A percentile compares a stretch with the other conserved stretches of the same genome.
phyloP scores from a whole-genome alignment of 192 early-diverging fungal genomes.

The Coemansia sp. region DNA sequence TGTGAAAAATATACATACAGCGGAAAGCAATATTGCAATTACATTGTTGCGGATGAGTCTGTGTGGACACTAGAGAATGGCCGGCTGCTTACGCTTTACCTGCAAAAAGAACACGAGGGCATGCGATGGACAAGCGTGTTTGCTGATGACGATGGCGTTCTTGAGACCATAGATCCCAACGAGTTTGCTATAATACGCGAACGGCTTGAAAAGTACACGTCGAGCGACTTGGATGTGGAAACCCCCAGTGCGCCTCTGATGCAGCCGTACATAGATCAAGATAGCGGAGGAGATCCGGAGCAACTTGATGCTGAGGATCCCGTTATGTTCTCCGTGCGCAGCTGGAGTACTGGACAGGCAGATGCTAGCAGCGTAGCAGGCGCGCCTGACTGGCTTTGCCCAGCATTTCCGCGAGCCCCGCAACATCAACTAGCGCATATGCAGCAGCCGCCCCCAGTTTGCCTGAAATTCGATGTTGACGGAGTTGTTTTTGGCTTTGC shows the following conservation, averaged over 20 bases:
- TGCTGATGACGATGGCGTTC: conserved; percentile 57
- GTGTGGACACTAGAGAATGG: conserved; percentile 69
- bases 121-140: conserved; percentile 71
- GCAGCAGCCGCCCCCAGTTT: conserved; percentile 53
- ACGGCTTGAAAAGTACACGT: conserved; percentile 63
- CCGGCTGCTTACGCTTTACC: conserved; percentile 59
- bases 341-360: conserved; percentile 37
- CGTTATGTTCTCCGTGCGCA: conserved; percentile 43
- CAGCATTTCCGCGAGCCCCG: conserved; percentile 33
- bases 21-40: conserved; percentile 27
- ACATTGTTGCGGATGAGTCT: conserved; percentile 58
- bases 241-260: conserved; percentile 7
- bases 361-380: conserved; percentile 52
- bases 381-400: conserved; percentile 64
- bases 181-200: conserved; percentile 61
- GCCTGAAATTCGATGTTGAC: conserved; percentile 68
- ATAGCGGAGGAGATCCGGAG: conserved; percentile 28
- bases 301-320: conserved; percentile 22
- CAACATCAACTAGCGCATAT: neutral
- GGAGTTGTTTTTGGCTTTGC: conserved; percentile 62
- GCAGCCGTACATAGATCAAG: conserved; percentile 30
- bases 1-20: conserved; percentile 15
- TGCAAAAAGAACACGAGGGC: conserved; percentile 62
- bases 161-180: conserved; percentile 63
- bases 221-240: conserved; percentile 23